Conservation (phyloP, 192 early-diverging fungal species). For the Chytriomyces sp. region DNA sequence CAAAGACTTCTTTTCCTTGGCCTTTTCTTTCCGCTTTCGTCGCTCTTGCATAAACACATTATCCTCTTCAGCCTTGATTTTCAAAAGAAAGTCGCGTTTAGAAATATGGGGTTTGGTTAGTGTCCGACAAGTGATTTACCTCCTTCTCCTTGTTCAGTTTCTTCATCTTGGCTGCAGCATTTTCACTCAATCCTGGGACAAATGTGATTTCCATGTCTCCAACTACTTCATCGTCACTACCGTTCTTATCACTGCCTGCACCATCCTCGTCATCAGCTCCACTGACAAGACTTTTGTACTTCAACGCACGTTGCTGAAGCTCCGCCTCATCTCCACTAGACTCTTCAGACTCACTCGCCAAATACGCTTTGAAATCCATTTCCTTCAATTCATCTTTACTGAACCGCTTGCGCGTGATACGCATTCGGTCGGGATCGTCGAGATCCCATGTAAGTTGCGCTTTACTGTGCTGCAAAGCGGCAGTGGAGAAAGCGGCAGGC, state of each 20-base stretch:
- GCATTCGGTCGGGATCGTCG: conserved; percentile 85
- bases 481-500: conserved; percentile 62
- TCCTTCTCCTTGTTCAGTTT: conserved; percentile 56
- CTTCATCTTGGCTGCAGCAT: conserved; percentile 59
- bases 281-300: conserved; percentile 46
- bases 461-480: conserved; percentile 87
- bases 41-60: conserved; percentile 83
- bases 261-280: conserved; percentile 43
- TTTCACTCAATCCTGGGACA: conserved; percentile 85
- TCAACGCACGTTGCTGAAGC: conserved; percentile 33
- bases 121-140: conserved; percentile 15
- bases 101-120: neutral
- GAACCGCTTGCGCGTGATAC: conserved; percentile 80
- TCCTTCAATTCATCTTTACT: conserved; percentile 85
- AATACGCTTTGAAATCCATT: conserved; percentile 89
- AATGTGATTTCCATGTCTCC: conserved; percentile 96
- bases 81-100: conserved; percentile 8
- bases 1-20: conserved; percentile 55
- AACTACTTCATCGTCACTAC: conserved; percentile 66
- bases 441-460: conserved; percentile 97
- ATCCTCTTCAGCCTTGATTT: conserved; percentile 50
- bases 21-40: conserved; percentile 83
- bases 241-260: conserved; percentile 8
- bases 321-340: conserved; percentile 58
- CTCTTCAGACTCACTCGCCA: conserved; percentile 77